Base-by-base conservation (phyloP, 257 asterid species). In the Ligustrum vulgare region DNA sequence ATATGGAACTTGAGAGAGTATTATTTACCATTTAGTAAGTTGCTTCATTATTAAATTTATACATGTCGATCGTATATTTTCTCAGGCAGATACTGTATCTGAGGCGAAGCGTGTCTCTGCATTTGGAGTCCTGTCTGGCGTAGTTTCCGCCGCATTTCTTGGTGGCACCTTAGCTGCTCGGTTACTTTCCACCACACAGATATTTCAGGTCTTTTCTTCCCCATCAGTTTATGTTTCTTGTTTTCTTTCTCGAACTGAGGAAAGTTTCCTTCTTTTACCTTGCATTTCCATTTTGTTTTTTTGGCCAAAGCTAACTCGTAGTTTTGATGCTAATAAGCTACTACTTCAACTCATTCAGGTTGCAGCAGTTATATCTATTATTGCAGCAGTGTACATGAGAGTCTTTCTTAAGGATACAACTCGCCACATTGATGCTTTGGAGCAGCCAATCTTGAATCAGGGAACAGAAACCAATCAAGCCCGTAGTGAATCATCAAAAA, bases 11-110 rank as follows among this genome's bases (percentile, higher is more conserved):
- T 13, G 67, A 15, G 67, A 15, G 49, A 23, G 25, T 7, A n/a
- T 25, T 34, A 49, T 16, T 35, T 34, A 15, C 34, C 20, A 20
- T 56, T 5, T 37, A 58, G 34, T 74, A 47, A 47, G 43, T 58
- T 60, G 28, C 20, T 62, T 69, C 33, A 41, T 63, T 63, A 68
- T 35, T 18, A 43, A 63, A 22, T 75, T 47, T 60, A 67, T 37
- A 35, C 54, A 2, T 67, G 33, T 60, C 34, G 11, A 72, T 60
- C 10, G 65, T 23, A 28, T 64, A 67, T 71, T 47, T 75, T 45
- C 56, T 72, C 76, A 88, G 92, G 92, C 88, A 31, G 90, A 88
- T 79, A 75, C 79, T 51, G 86, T 86, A 69, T 68, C 84, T n/a
- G 84, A 79, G 72, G 80, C 71, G 34, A 84, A 84, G 63, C 92